phyloP scores from a whole-genome alignment of 2,329 filamentous ascomycete genomes.

The Leptographium radiaticola region DNA sequence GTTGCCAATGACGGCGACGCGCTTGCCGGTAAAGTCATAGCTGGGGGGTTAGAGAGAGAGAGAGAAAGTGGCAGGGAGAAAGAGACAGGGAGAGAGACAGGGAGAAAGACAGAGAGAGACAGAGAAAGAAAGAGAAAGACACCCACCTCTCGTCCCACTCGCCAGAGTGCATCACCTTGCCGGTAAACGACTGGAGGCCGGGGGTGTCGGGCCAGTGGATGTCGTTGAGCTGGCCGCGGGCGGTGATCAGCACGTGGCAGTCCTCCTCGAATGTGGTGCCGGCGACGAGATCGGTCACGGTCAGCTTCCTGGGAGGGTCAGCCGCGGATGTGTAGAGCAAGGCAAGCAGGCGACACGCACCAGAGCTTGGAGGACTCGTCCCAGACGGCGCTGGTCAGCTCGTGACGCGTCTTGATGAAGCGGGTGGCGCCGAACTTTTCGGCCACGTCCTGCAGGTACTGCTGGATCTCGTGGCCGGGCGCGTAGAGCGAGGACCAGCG shows the following conservation, averaged over 20 bases:
- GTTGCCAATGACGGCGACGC: slow-evolving; percentile 36
- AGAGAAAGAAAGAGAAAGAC: too few species aligned
- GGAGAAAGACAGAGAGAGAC: not conserved
- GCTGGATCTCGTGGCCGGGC: slow-evolving; percentile 31
- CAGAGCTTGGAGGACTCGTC: slow-evolving; percentile 25
- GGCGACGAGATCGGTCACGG: slow-evolving; percentile 20
- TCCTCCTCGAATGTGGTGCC: slow-evolving; percentile 25
- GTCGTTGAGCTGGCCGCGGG: slow-evolving; percentile 29
- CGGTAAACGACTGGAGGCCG: slow-evolving; percentile 26
- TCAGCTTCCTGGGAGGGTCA: slow-evolving; percentile 15
- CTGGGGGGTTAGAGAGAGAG: slow-evolving; percentile 11
- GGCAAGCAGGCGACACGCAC: slow-evolving; percentile 10
- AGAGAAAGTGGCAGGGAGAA: too few species aligned
- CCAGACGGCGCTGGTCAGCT: slow-evolving; percentile 28
- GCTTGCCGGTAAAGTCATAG: slow-evolving; percentile 34
- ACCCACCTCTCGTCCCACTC: slow-evolving; percentile 27
- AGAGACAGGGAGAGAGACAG: too few species aligned
- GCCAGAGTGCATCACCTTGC: slow-evolving; percentile 32
- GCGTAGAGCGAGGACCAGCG: slow-evolving; percentile 40
- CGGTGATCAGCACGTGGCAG: slow-evolving; percentile 26
- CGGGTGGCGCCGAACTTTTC: slow-evolving; percentile 31
- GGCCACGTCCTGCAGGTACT: slow-evolving; percentile 33
- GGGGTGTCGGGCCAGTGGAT: slow-evolving; percentile 29
- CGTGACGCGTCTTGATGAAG: slow-evolving; percentile 30
- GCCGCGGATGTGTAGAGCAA: not conserved